These are phyloP conservation scores for Cucumis melo DNA, from an alignment of 306 rosid genomes.

Conservation along the genomic window DNA sequence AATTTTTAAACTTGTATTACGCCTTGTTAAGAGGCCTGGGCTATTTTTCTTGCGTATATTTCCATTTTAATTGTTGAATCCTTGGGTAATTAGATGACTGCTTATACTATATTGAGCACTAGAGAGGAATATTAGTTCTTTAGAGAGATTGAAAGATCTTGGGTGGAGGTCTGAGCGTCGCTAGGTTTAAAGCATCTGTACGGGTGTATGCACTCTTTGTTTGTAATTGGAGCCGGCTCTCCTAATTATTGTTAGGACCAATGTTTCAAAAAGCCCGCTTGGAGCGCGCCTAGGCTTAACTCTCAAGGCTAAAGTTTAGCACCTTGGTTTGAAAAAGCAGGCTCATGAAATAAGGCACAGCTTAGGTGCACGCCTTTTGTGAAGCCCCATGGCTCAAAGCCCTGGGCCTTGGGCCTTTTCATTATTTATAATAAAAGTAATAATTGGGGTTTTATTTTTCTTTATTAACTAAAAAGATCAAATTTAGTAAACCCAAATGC, in stretches of 20 bases:
- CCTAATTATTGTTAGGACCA: background rate
- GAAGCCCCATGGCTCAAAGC: too few species aligned
- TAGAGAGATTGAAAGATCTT: background rate
- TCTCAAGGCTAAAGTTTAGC: too few species aligned
- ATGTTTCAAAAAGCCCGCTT: too few species aligned
- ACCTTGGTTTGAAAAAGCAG: too few species aligned
- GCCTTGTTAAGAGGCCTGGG: background rate
- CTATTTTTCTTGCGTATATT: background rate
- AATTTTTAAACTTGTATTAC: background rate
- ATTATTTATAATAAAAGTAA: too few species aligned
- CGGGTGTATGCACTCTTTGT: background rate
- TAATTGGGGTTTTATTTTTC: too few species aligned
- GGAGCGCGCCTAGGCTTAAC: too few species aligned
- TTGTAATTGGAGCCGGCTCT: background rate
- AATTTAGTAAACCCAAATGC: too few species aligned
- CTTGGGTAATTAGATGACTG: background rate
- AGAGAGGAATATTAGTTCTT: background rate
- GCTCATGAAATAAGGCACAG: too few species aligned
- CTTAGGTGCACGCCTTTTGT: too few species aligned
- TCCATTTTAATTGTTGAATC: background rate
- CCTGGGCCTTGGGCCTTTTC: too few species aligned
- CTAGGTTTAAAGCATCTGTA: background rate
- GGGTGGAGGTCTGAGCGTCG: background rate
- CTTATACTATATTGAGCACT: background rate
- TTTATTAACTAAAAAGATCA: too few species aligned